Percentiles rank a stretch among this genome's conserved stretches.
Conservation (phyloP, 31 red algal genomes). For the Asparagopsis taxiformis region DNA sequence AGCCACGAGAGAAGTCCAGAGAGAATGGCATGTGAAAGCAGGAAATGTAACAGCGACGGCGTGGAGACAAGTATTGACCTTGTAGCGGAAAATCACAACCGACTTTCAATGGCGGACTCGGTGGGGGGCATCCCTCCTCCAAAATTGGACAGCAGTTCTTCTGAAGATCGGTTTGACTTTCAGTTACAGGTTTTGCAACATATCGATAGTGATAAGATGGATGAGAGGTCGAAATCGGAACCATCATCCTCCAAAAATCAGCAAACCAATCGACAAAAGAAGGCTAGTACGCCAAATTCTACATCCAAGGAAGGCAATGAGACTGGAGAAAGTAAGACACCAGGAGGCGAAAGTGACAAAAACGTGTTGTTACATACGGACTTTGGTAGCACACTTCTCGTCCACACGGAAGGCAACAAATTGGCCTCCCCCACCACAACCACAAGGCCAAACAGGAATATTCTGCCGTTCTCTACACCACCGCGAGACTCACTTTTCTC, state of each 20-base stretch:
- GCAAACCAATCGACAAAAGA: neutral
- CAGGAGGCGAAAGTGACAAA: neutral
- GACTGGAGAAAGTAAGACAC: neutral
- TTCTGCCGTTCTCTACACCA: constrained; percentile 40
- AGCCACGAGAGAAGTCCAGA: neutral
- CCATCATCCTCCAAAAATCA: neutral
- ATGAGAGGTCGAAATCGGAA: neutral
- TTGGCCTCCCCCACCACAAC: constrained; percentile 1
- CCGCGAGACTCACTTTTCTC: constrained; percentile 44
- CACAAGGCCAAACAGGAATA: neutral
- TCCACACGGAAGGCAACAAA: constrained; percentile 1
- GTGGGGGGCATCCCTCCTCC: neutral
- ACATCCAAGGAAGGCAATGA: neutral
- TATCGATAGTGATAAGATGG: neutral
- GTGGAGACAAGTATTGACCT: neutral
- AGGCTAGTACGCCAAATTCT: neutral
- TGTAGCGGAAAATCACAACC: neutral
- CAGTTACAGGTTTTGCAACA: neutral
- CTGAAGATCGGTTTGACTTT: neutral
- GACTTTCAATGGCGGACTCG: neutral
- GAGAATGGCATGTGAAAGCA: neutral
- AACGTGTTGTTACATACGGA: neutral
- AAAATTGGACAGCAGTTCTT: neutral
- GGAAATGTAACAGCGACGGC: neutral
- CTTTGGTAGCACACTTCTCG: neutral